Conservation (phyloP, 2,329 filamentous ascomycete species). For the Cercospora citrullina region DNA sequence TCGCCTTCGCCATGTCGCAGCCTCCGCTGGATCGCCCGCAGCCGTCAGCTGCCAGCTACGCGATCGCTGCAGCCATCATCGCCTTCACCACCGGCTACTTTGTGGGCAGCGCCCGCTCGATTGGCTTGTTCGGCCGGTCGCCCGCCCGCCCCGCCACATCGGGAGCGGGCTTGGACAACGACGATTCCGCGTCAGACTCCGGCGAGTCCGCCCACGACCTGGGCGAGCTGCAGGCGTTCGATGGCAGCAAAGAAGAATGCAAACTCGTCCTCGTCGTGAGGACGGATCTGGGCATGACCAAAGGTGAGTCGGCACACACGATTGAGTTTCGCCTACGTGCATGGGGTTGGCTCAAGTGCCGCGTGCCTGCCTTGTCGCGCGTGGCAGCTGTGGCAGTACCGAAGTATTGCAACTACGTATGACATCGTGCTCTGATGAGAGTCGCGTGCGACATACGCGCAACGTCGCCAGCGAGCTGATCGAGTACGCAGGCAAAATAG, state of each 20-base stretch:
- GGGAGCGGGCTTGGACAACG: constrained; percentile 19
- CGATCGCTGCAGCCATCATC: constrained; percentile 72
- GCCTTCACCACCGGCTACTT: constrained; percentile 77
- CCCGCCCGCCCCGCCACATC: constrained; percentile 15
- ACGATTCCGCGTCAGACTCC: constrained; percentile 42
- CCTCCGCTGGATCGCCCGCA: constrained; percentile 36
- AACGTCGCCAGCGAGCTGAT: neutral
- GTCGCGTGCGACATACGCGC: neutral
- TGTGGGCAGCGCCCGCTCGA: constrained; percentile 61
- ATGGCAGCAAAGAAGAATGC: constrained; percentile 70
- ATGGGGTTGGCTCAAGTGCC: neutral
- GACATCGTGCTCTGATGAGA: neutral
- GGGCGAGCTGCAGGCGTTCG: constrained; percentile 51
- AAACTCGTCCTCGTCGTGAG: constrained; percentile 91
- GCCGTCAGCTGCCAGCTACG: constrained; percentile 59
- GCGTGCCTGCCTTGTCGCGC: constrained; percentile 6
- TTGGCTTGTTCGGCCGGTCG: constrained; percentile 70
- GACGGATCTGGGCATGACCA: constrained; percentile 95
- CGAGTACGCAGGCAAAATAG: constrained; percentile 78
- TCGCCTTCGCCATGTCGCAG: constrained; percentile 15
- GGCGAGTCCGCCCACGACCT: constrained; percentile 40
- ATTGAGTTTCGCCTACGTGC: constrained; percentile 4
- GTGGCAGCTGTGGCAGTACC: neutral
- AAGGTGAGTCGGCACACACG: constrained; percentile 60
- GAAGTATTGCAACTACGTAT: neutral